These are phyloP conservation scores for Dunaliella primolecta DNA, from an alignment of 139 green algal genomes.

Conservation along the genomic window DNA sequence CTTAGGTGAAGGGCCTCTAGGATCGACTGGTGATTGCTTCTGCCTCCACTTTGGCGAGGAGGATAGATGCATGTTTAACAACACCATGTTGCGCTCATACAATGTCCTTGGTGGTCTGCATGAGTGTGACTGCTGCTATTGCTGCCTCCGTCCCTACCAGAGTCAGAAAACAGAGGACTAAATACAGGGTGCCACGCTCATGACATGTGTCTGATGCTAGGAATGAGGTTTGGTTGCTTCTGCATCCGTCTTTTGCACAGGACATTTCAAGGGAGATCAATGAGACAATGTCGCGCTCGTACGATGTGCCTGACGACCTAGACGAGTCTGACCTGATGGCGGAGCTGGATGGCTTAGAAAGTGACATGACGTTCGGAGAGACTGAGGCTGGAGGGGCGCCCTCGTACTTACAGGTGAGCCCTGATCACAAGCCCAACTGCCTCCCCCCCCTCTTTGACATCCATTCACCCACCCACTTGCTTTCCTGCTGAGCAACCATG, in stretches of 20 bases:
- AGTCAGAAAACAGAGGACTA: no score
- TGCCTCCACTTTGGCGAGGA: no score
- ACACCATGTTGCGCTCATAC: no score
- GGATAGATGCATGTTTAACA: no score
- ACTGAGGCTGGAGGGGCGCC: constrained; percentile 44
- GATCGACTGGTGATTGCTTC: no score
- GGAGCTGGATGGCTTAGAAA: constrained; percentile 92
- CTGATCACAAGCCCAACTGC: neutral
- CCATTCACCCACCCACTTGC: neutral
- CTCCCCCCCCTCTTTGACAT: neutral
- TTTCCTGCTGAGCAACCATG: neutral
- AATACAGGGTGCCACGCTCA: no score
- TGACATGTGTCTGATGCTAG: no score
- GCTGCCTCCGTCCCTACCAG: no score
- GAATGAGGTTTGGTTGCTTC: no score
- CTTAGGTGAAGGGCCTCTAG: no score
- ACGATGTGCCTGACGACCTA: constrained; percentile 90
- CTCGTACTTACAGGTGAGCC: constrained; percentile 70
- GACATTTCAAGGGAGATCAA: constrained; percentile 92
- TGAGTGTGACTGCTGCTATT: no score
- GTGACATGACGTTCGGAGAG: constrained; percentile 59
- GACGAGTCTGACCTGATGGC: constrained; percentile 96
- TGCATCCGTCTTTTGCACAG: constrained; percentile 40
- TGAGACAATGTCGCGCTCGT: constrained; percentile 78
- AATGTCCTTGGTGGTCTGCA: no score